Evolutionary conservation across 2,329 filamentous ascomycete genomes (phyloP), one percentile per base, ranked within the genome.

Genomic region (Triangularia verruculosa): DNA sequence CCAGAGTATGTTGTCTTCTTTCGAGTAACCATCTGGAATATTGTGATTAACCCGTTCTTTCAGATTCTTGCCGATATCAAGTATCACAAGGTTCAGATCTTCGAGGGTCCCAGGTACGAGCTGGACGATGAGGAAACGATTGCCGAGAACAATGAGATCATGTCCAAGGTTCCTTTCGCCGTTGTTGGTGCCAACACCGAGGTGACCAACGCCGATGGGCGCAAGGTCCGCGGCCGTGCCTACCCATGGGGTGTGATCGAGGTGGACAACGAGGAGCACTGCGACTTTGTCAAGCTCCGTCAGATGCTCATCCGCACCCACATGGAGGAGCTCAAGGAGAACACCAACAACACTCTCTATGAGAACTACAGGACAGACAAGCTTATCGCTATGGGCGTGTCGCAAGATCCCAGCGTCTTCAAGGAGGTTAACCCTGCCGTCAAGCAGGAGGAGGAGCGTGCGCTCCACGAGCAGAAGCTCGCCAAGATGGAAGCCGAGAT

Each of bases 291-390:
- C 80, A 99, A 99, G 88, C 89, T 99, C 67, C 93, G 95, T 79
- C 95, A 99, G 81, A 99, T 99, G 95, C 88, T 99, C 71, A 98
- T 99, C 83, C 91, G 95, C 78, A 99, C 95, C 63, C 95, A 99
- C 86, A 99, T 99, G 95, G 95, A 99, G 79, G 95, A 99, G 83
- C 92, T 99, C 83, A 99, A 99, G 89, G 95, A 99, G 84, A 92
- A 99, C 84, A 99, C 95, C 79, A 99, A 98, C 89, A 99, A 99
- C 83, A 87, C 85, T 70, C 84, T 99, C 73, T 99, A 99, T 83
- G 95, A 99, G 85, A 98, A 98, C 86, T 99, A 99, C 89, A 90
- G 95, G 80, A 97, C 94, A 75, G 95, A 98, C 83, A 99, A 99
- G 88, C 92, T 99, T 74, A 93, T 94, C 72, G 89, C 90, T 72